phyloP scores from a whole-genome alignment of 2,329 filamentous ascomycete species.

The Knufia fluminis region DNA sequence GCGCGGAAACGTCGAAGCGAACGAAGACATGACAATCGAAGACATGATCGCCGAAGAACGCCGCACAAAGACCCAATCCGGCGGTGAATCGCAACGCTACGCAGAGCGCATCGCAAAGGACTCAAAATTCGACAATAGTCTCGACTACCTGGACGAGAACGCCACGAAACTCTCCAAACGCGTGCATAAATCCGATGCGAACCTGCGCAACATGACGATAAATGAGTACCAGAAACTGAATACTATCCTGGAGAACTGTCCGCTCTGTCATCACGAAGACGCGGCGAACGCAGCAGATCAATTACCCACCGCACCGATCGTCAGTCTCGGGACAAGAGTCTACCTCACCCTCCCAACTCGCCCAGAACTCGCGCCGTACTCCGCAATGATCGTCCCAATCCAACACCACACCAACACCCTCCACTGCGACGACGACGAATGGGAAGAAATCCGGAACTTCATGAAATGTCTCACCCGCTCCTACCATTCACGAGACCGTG shows the following conservation, averaged over 20 bases:
- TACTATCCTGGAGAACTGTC: conserved; percentile 73
- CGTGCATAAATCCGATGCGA: conserved; percentile 78
- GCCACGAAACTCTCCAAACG: conserved; percentile 78
- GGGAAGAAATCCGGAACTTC: conserved; percentile 98
- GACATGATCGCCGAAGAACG: conserved; percentile 96
- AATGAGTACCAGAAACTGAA: conserved; percentile 85
- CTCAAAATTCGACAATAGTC: conserved; percentile 75
- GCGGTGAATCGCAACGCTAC: conserved; percentile 70
- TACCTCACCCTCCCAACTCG: conserved; percentile 84
- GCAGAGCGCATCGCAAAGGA: conserved; percentile 94
- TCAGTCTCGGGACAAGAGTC: conserved; percentile 76
- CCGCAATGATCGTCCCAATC: conserved; percentile 80
- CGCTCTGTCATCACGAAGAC: conserved; percentile 88
- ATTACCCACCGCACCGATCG: conserved; percentile 71
- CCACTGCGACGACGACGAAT: conserved; percentile 98
- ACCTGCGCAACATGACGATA: conserved; percentile 79
- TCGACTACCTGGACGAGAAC: conserved; percentile 98
- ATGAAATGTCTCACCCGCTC: conserved; percentile 93
- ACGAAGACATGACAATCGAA: conserved; percentile 90
- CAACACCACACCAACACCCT: conserved; percentile 80
- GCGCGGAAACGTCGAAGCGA: conserved; percentile 75
- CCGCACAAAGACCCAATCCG: conserved; percentile 65
- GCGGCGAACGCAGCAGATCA: conserved; percentile 40
- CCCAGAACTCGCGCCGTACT: conserved; percentile 74
- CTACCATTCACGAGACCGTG: conserved; percentile 86